A percentile compares a stretch with the other conserved stretches of the same genome.
phyloP scores from a whole-genome alignment of 805 yeast species.

The Suhomyces xylopsoci region DNA sequence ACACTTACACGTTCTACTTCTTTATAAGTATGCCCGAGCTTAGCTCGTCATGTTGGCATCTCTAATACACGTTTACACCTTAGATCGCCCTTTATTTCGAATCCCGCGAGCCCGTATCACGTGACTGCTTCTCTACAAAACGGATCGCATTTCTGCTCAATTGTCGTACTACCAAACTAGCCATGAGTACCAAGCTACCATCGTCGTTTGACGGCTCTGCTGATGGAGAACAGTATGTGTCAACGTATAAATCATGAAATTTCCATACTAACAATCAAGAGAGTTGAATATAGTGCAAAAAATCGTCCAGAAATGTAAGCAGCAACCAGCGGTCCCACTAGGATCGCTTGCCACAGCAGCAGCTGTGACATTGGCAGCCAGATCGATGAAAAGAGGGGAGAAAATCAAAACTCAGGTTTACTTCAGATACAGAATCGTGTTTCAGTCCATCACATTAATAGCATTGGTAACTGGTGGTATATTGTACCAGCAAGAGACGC shows the following conservation, averaged over 20 bases:
- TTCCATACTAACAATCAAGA: constrained; percentile 9
- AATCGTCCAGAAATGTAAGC: constrained; percentile 61
- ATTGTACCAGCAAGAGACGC: constrained; percentile 54
- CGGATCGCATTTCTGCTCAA: not conserved
- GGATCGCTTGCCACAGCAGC: constrained; percentile 77
- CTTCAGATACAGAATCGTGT: constrained; percentile 86
- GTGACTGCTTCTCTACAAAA: not conserved
- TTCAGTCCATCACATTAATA: constrained; percentile 79
- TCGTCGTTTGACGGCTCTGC: constrained; percentile 45
- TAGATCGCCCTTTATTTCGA: not conserved
- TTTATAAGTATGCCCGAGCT: not conserved
- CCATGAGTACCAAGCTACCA: constrained; percentile 27
- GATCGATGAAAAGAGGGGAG: constrained; percentile 70
- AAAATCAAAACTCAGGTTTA: constrained; percentile 74
- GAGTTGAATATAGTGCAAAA: constrained; percentile 50
- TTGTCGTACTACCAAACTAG: not conserved
- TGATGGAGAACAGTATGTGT: constrained; percentile 46
- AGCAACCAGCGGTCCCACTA: constrained; percentile 87
- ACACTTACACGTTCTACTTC: not conserved
- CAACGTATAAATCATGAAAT: not conserved
- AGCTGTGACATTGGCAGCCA: constrained; percentile 77
- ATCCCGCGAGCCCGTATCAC: not conserved
- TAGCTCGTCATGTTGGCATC: not conserved
- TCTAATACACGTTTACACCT: not conserved
- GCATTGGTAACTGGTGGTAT: constrained; percentile 82